Percentiles rank a stretch among this genome's conserved stretches.
Conservation (phyloP, 2,329 filamentous ascomycete species). For the Penicillium olsonii region DNA sequence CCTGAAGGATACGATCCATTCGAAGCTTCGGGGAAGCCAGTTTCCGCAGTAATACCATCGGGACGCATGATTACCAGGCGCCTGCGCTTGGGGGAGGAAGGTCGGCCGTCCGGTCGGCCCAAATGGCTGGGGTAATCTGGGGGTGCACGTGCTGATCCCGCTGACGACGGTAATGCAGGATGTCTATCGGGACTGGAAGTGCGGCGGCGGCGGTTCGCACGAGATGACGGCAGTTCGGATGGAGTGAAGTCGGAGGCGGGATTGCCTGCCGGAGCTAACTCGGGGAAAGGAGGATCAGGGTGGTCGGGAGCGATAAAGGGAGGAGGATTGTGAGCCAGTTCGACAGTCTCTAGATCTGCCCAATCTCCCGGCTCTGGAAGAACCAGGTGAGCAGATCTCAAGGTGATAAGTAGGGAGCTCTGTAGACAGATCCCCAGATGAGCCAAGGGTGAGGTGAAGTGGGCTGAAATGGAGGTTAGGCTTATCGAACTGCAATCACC, state of each 20-base stretch:
- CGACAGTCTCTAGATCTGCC: conserved; percentile 53
- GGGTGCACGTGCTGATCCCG: conserved; percentile 27
- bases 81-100: conserved; percentile 58
- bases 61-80: conserved; percentile 64
- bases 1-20: conserved; percentile 56
- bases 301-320: conserved; percentile 68
- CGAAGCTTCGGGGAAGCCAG: conserved; percentile 57
- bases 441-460: too few relatives aligned
- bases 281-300: conserved; percentile 60
- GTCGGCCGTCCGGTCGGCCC: conserved; percentile 33
- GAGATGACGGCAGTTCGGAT: conserved; percentile 11
- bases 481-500: too few relatives aligned
- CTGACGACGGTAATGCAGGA: conserved; percentile 23
- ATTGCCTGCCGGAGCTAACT: conserved; percentile 41
- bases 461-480: too few relatives aligned
- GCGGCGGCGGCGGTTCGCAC: conserved; percentile 25
- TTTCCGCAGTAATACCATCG: conserved; percentile 58
- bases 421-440: conserved; percentile 9
- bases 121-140: conserved; percentile 26
- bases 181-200: conserved; percentile 32
- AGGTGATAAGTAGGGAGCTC: conserved; percentile 29
- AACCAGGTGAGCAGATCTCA: conserved; percentile 48
- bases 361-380: conserved; percentile 44
- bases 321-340: conserved; percentile 70
- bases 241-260: conserved; percentile 17